These are phyloP conservation scores for Xerocomellus dryophilus DNA, from an alignment of 768 basidiomycete genomes.

Conservation along the genomic window DNA sequence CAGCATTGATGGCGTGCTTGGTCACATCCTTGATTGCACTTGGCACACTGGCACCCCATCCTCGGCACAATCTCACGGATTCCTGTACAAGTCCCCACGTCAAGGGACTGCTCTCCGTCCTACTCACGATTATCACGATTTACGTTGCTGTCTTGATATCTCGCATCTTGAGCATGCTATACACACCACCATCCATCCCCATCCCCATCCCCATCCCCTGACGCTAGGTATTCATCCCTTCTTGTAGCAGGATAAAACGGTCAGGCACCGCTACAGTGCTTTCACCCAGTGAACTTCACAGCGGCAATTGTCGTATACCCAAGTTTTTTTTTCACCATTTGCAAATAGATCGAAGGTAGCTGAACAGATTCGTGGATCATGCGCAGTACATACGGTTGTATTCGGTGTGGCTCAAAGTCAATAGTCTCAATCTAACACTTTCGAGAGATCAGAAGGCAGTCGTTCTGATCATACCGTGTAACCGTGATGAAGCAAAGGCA, in stretches of 20 bases:
- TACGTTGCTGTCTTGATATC: constrained; percentile 30
- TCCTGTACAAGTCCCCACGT: constrained; percentile 7
- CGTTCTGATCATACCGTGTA: too few species aligned
- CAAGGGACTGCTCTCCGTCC: background rate
- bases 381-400: constrained; percentile 1
- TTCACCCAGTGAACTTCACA: background rate
- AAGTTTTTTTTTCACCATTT: constrained; percentile 1
- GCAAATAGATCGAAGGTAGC: constrained; percentile 1
- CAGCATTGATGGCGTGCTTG: constrained; percentile 9
- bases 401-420: background rate
- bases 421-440: background rate
- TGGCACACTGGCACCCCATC: background rate
- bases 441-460: background rate
- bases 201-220: background rate
- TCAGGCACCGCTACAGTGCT: constrained; percentile 7
- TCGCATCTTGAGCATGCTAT: constrained; percentile 21
- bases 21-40: background rate
- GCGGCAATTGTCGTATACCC: constrained; percentile 19
- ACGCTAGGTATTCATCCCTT: constrained; percentile 1
- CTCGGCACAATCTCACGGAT: background rate
- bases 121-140: constrained; percentile 23
- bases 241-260: constrained; percentile 11
- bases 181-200: background rate
- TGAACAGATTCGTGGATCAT: background rate
- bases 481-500: too few species aligned